Percentiles rank a stretch among this genome's conserved stretches.
Conservation (phyloP, 1,139 yeast genomes). For the Geotrichum candidum region DNA sequence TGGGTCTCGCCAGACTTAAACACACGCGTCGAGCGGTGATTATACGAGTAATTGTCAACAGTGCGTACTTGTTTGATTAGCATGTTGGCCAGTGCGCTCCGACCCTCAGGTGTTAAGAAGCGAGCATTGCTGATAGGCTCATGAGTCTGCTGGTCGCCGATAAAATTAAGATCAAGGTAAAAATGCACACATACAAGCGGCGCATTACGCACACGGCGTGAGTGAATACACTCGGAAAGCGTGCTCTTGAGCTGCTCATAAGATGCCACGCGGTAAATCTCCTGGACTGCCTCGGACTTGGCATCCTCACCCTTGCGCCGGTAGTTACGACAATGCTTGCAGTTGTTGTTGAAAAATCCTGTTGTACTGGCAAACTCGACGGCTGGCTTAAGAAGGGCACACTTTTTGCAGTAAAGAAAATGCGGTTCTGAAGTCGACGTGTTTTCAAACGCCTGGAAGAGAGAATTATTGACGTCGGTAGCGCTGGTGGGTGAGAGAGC, state of each 20-base stretch:
- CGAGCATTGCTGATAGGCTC: constrained; percentile 7
- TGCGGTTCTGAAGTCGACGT: constrained; percentile 13
- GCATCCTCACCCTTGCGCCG: constrained; percentile 17
- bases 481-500: neutral
- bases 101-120: constrained; percentile 14
- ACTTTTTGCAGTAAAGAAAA: constrained; percentile 16
- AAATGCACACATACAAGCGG: constrained; percentile 14
- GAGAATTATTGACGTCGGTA: constrained; percentile 7
- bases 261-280: constrained; percentile 11
- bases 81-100: constrained; percentile 13
- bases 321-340: constrained; percentile 17
- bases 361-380: constrained; percentile 17
- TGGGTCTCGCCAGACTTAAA: constrained; percentile 17
- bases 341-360: constrained; percentile 16
- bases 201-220: constrained; percentile 10
- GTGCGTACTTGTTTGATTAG: constrained; percentile 8
- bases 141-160: constrained; percentile 9
- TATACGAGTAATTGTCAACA: constrained; percentile 13
- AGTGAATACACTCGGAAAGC: constrained; percentile 8
- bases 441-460: constrained; percentile 15
- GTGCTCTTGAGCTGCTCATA: constrained; percentile 13
- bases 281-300: constrained; percentile 16
- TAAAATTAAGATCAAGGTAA: constrained; percentile 11
- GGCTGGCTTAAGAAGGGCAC: constrained; percentile 16
- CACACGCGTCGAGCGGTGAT: constrained; percentile 15